Evolutionary conservation across 805 yeast genomes (phyloP), one percentile per base, ranked within the genome.

Genomic region (Metschnikowia matae): DNA sequence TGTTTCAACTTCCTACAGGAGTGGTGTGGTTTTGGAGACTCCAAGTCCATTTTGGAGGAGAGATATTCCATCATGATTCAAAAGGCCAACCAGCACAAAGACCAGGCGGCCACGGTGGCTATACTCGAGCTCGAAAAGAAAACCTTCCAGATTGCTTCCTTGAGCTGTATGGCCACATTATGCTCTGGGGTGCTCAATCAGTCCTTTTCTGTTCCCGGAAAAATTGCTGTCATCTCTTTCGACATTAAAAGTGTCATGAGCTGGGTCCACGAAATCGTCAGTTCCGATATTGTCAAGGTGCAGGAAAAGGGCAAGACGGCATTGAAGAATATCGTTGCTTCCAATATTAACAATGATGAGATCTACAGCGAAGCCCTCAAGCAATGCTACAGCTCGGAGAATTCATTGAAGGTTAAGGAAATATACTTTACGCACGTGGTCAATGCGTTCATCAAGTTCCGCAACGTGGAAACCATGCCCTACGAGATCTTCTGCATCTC

Each of bases 11-110:
- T 81, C 60, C 71, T 94, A 50, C 91, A 87, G 56, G 96, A 89
- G 63, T 94, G 99, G 99, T 90, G 97, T 65, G 96, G 96, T 0
- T 82, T 81, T 66, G 97, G 98, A 2, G 84, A 81, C 47, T 73
- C 82, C 21, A 76, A 81, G 7, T 62, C 73, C 1, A 61, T 83
- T 2, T 80, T 89, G 2, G 82, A 81, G 31, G 86, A 85, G 39
- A 73, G 97, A 41, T 89, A 89, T 55, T 63, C 70, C 4, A 57
- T 67, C 1, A 84, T 84, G 82, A 74, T 81, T 15, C 71, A 71
- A 39, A 71, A 67, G 11, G 68, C 71, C 48, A 74, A 67, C 56
- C 60, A 61, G 7, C 62, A 62, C 58, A 74, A 62, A 52, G 80
- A 68, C 42, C 66, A 67, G 7, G 71, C 74, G 3, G 76, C 88